Base-by-base conservation (phyloP, 1,139 yeast species). In the Magnusiomyces clavatus region DNA sequence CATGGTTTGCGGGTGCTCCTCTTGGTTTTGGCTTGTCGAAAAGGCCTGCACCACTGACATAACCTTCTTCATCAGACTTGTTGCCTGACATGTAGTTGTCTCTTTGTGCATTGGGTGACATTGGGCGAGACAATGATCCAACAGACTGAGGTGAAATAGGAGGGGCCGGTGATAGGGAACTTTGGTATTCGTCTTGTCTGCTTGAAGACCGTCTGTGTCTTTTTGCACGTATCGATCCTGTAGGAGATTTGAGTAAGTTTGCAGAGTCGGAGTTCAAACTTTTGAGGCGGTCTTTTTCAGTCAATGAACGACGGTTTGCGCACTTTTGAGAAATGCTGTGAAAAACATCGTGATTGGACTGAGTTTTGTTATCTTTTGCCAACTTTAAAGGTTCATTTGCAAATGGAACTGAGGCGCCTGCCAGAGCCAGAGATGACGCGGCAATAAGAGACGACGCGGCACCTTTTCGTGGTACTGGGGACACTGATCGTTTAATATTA, bases 1-100 rank as follows among this genome's bases (percentile, higher is more conserved):
- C 41, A 64, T 64, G 56, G 62, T 72, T 51, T 63, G 64, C 54
- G 73, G 77, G 47, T 68, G 74, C n/a, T 67, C 19, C 41, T 14
- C 50, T 39, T 29, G 52, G 39, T 11, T 40, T 42, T 37, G 46
- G 49, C 36, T 40, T 42, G 31, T 50, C 46, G 10, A 41, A 12
- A 13, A n/a, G 12, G 29, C 34, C 20, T 41, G 44, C 29, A 20
- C 14, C 12, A 19, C 29, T 6, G 24, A 47, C 47, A 17, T 38
- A 38, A 14, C 38, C 45, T 14, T 44, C 39, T 34, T 44, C 29
- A 19, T 17, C 16, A 38, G n/a, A 17, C 35, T 38, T 20, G 24
- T 38, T 42, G n/a, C 16, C 35, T 12, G 35, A 46, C 13, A 11
- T 17, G 11, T 14, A 29, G 19, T 20, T 20, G 6, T 41, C 44